A percentile compares a stretch with the other conserved stretches of the same genome.
phyloP scores from a whole-genome alignment of 352 stramenopile species.

The Pythium monospermum region DNA sequence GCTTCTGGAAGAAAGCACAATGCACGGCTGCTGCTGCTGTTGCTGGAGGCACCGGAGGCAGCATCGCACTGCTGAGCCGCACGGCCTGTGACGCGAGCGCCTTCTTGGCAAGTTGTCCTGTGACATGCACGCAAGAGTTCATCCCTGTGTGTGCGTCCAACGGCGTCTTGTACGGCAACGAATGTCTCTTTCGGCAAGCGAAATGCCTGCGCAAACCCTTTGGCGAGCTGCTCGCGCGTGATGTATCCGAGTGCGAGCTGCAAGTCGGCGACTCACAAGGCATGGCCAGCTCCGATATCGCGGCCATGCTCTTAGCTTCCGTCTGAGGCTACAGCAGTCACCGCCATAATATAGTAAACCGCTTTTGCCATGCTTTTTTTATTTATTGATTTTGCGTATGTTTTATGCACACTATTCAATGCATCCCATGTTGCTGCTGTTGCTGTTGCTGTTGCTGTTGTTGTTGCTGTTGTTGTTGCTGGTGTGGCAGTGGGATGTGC shows the following conservation, averaged over 20 bases:
- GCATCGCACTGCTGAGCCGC: conserved; percentile 17
- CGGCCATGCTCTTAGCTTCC: background rate
- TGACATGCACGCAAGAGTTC: conserved; percentile 32
- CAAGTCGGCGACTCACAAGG: conserved; percentile 18
- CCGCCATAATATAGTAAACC: no score
- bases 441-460: conserved; percentile 23
- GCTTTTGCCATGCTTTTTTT: no score
- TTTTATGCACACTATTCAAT: background rate
- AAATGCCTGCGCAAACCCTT: conserved; percentile 28
- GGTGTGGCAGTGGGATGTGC: conserved; percentile 40
- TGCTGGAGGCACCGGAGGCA: no score
- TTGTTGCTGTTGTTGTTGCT: conserved; percentile 34
- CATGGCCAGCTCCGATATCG: conserved; percentile 1
- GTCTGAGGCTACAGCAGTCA: background rate
- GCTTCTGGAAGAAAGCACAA: conserved; percentile 28
- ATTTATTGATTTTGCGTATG: no score
- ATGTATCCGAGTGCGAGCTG: conserved; percentile 20
- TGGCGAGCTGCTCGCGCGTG: conserved; percentile 12
- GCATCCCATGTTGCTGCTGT: conserved; percentile 8
- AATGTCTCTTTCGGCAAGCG: conserved; percentile 47
- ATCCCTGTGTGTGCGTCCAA: conserved; percentile 45
- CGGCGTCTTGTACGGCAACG: conserved; percentile 45
- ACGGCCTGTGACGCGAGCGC: conserved; percentile 23
- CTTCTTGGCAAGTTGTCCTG: conserved; percentile 27
- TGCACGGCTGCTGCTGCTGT: no score